phyloP scores from a whole-genome alignment of 768 basidiomycete species.

The Psilocybe cyanescens region DNA sequence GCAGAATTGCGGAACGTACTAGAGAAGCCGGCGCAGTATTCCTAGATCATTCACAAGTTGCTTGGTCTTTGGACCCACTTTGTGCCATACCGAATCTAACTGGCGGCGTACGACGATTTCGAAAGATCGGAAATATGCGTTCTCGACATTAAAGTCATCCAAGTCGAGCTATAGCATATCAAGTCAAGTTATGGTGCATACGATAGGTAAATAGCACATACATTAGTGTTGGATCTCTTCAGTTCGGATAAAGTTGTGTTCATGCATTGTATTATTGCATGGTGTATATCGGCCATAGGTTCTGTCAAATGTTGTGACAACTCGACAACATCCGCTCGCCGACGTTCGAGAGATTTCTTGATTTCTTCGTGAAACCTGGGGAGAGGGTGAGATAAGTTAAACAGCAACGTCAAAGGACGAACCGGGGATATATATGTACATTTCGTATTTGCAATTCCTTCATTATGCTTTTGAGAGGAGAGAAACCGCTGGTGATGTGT shows the following conservation, averaged over 20 bases:
- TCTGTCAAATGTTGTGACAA: slow-evolving; percentile 85
- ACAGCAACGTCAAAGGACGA: slow-evolving; percentile 9
- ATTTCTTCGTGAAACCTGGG: slow-evolving; percentile 88
- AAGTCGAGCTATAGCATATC: slow-evolving; percentile 72
- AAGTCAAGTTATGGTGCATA: background rate
- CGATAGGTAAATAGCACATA: slow-evolving; percentile 34
- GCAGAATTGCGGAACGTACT: slow-evolving; percentile 47
- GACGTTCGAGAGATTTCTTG: slow-evolving; percentile 78
- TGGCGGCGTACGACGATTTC: slow-evolving; percentile 87
- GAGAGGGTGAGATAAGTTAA: background rate
- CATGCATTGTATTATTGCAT: slow-evolving; percentile 94
- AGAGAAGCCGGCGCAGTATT: slow-evolving; percentile 79
- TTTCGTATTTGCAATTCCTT: slow-evolving; percentile 88
- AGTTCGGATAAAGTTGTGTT: slow-evolving; percentile 86
- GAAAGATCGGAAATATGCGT: slow-evolving; percentile 93
- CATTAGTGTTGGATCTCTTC: slow-evolving; percentile 77
- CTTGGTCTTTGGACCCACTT: slow-evolving; percentile 90
- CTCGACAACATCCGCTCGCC: slow-evolving; percentile 91
- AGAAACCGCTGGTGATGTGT: slow-evolving; percentile 89
- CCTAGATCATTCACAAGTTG: slow-evolving; percentile 90
- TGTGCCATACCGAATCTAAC: slow-evolving; percentile 95
- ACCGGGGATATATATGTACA: slow-evolving; percentile 95
- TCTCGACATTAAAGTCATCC: slow-evolving; percentile 91
- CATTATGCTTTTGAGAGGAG: slow-evolving; percentile 90
- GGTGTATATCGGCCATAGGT: slow-evolving; percentile 90